Conservation (phyloP, 495 filamentous ascomycete genomes). For the Xylaria longipes region DNA sequence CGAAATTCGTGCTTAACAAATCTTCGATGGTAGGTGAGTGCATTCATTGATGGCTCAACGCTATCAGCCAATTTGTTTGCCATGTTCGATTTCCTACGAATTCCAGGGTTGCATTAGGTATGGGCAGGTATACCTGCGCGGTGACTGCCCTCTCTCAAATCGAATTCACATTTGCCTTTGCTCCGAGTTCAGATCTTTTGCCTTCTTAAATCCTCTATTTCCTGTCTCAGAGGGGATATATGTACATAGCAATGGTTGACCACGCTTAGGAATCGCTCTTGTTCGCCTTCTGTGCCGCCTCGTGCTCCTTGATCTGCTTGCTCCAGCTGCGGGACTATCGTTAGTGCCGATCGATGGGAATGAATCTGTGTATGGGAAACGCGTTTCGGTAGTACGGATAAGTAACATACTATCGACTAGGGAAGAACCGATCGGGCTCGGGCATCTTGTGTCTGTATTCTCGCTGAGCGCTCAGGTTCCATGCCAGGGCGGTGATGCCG, state of each 20-base stretch:
- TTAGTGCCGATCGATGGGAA: background rate
- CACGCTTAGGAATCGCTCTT: slow-evolving; percentile 38
- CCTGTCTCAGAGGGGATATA: slow-evolving; percentile 35
- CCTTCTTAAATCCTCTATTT: slow-evolving; percentile 26
- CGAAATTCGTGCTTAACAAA: background rate
- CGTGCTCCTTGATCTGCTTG: slow-evolving; percentile 88
- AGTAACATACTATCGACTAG: slow-evolving; percentile 86
- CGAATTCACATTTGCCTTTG: background rate
- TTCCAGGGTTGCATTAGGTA: background rate
- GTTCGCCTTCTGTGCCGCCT: slow-evolving; percentile 65
- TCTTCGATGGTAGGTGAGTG: background rate
- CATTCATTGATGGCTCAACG: background rate
- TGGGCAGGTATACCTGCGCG: background rate
- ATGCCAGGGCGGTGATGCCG: slow-evolving; percentile 75
- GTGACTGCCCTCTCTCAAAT: background rate
- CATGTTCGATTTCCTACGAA: background rate
- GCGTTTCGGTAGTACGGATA: background rate
- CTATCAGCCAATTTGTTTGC: background rate
- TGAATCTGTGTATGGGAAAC: background rate
- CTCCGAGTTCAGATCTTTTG: background rate
- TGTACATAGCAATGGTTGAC: slow-evolving; percentile 36
- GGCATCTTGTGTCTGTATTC: slow-evolving; percentile 86
- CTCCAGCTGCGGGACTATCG: slow-evolving; percentile 71
- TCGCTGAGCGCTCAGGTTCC: slow-evolving; percentile 81
- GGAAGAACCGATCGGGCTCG: slow-evolving; percentile 85